Evolutionary conservation across 805 yeast genomes (phyloP).

Genomic region (Isabelozyma rhagii): DNA sequence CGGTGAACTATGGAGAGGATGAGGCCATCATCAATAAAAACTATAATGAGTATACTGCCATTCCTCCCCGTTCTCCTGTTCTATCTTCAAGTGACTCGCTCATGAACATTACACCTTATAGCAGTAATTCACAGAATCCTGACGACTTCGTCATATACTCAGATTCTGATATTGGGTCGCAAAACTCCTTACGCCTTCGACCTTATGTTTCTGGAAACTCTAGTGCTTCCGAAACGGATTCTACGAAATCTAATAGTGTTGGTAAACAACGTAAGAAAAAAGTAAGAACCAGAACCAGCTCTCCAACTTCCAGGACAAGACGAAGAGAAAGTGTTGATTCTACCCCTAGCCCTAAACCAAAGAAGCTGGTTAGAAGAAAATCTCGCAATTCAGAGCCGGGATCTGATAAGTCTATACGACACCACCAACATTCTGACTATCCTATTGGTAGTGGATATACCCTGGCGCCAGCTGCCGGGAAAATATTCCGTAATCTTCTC

Average conservation of each 20-base stretch:
- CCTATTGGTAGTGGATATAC: conserved; percentile 25
- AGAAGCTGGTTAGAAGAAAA: conserved; percentile 21
- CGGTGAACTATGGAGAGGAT: not conserved
- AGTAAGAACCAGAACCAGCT: conserved; percentile 6
- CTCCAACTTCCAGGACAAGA: conserved; percentile 3
- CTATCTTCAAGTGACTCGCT: conserved; percentile 17
- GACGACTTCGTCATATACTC: conserved; percentile 34
- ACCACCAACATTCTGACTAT: conserved; percentile 7
- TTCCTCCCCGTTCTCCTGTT: conserved; percentile 18
- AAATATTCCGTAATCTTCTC: conserved; percentile 75
- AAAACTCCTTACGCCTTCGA: conserved; percentile 15
- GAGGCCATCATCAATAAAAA: not conserved
- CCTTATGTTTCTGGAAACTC: not conserved
- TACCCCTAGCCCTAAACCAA: conserved; percentile 19
- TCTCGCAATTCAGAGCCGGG: conserved; percentile 15
- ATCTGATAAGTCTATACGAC: conserved; percentile 20
- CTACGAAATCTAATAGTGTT: not conserved
- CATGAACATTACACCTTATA: conserved; percentile 18
- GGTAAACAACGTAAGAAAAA: not conserved
- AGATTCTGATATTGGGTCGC: conserved; percentile 34
- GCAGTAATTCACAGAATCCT: conserved; percentile 6
- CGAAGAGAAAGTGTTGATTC: conserved; percentile 13
- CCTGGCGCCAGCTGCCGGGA: conserved; percentile 53
- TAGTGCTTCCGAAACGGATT: conserved; percentile 1
- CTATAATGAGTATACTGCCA: not conserved